Conservation (phyloP, 345 rosid species). For the Excoecaria agallocha region DNA sequence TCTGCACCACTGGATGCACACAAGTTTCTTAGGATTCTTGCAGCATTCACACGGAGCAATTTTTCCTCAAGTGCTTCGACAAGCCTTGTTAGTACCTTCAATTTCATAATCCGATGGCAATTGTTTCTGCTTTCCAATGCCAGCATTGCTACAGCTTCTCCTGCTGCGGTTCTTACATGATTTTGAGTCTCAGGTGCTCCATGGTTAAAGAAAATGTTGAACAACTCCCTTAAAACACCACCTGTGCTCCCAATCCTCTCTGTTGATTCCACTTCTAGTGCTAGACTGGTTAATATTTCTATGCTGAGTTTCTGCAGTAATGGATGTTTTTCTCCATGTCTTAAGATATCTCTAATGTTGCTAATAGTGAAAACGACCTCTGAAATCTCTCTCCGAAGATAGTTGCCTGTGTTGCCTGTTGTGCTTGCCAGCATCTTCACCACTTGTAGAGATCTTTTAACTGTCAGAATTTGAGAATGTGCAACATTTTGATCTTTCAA, state of each 20-base stretch:
- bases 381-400: constrained; percentile 74
- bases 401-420: constrained; percentile 65
- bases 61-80: constrained; percentile 53
- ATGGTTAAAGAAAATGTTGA: constrained; percentile 64
- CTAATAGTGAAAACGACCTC: constrained; percentile 87
- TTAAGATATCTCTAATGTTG: constrained; percentile 69
- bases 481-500: constrained; percentile 49
- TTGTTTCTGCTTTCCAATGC: constrained; percentile 70
- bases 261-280: constrained; percentile 63
- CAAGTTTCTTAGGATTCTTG: constrained; percentile 69
- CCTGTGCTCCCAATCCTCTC: constrained; percentile 88
- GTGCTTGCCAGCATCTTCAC: constrained; percentile 82
- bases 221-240: constrained; percentile 68
- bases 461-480: constrained; percentile 53
- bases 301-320: constrained; percentile 67
- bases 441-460: constrained; percentile 73
- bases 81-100: constrained; percentile 46
- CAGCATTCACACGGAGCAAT: constrained; percentile 61
- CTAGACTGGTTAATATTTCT: constrained; percentile 68
- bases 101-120: constrained; percentile 62
- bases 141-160: constrained; percentile 87
- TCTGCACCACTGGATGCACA: constrained; percentile 51
- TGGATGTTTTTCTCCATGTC: constrained; percentile 63
- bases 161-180: constrained; percentile 65
- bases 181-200: constrained; percentile 32